Conservation (phyloP, 305 asterid species). For the Fraxinus greggii region DNA sequence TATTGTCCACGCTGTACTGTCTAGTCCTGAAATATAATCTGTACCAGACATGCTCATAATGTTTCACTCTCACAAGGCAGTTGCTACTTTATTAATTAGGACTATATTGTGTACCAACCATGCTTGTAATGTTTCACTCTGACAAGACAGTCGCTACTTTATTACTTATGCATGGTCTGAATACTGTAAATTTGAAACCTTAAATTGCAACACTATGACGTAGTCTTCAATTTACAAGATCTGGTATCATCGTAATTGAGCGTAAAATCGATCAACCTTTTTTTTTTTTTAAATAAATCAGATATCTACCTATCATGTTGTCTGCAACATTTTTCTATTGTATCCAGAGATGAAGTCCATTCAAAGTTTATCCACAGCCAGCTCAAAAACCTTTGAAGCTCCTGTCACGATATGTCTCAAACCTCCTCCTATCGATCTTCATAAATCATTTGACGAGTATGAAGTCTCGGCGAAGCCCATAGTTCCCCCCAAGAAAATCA, state of each 20-base stretch:
- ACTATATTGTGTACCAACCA: not conserved
- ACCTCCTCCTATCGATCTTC: conserved; percentile 75
- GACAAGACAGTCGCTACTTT: not conserved
- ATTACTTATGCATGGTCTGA: not conserved
- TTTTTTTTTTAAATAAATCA: too few relatives aligned
- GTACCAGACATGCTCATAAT: not conserved
- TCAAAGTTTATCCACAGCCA: conserved; percentile 47
- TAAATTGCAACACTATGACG: not conserved
- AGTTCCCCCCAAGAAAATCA: conserved; percentile 59
- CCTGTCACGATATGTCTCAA: conserved; percentile 61
- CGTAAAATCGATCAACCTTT: not conserved
- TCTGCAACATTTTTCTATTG: conserved; percentile 8
- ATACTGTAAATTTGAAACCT: not conserved
- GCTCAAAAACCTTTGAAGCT: conserved; percentile 55
- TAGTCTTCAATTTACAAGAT: not conserved
- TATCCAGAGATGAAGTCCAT: conserved; percentile 59
- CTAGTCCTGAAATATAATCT: not conserved
- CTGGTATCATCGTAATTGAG: not conserved
- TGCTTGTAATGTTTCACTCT: not conserved
- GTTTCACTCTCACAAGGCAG: not conserved
- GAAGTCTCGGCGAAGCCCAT: conserved; percentile 59
- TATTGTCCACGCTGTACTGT: not conserved
- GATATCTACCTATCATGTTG: not conserved
- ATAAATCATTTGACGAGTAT: conserved; percentile 75
- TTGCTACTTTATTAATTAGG: not conserved